Base-by-base conservation (phyloP, 2,329 filamentous ascomycete genomes). In the Neofusicoccum kwambonambiense region DNA sequence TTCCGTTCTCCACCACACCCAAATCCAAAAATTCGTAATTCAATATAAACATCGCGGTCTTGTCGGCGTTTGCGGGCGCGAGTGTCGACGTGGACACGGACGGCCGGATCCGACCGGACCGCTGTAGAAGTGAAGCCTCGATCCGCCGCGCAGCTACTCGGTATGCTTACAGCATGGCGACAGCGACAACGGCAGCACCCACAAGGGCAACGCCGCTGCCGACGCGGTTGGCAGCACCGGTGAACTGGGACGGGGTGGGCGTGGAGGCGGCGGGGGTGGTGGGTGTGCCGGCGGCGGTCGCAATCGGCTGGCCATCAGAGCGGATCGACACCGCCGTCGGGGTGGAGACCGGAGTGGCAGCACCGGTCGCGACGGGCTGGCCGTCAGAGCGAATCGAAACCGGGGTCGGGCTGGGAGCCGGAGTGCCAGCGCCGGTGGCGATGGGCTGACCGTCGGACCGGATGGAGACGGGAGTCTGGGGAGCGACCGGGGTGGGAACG, bases 271-370 rank as follows among this genome's bases (percentile, higher is more conserved):
- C 27, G 27, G 27, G 27, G 27, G 27, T 31, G 11, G 68, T 66
- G 7, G 71, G 70, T 45, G 68, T 31, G 62, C 62, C 35, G 68
- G 22, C 69, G 42, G 70, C 66, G 3, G 67, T 60, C 41, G 68
- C 49, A 11, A 65, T 56, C 13, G 68, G 60, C 34, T 62, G 56
- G 44, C 63, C 22, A 22, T n/a, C 47, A 31, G 68, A 66, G 11
- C 27, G 27, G 27, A 31, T 31, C 27, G 27, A 31, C 4, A 31
- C 27, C 27, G 27, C 27, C 27, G 27, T 31, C 4, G 27, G 27
- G 4, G 27, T 31, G 27, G 37, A 45, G 22, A 37, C 13, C 42
- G 47, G 47, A 5, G 62, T 47, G 17, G 19, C 35, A 12, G 37
- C 49, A 17, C 19, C 45, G 52, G 70, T 70, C 44, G 70, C 63